Base-by-base conservation (phyloP, 345 rosid species). In the Raphanus sativus region DNA sequence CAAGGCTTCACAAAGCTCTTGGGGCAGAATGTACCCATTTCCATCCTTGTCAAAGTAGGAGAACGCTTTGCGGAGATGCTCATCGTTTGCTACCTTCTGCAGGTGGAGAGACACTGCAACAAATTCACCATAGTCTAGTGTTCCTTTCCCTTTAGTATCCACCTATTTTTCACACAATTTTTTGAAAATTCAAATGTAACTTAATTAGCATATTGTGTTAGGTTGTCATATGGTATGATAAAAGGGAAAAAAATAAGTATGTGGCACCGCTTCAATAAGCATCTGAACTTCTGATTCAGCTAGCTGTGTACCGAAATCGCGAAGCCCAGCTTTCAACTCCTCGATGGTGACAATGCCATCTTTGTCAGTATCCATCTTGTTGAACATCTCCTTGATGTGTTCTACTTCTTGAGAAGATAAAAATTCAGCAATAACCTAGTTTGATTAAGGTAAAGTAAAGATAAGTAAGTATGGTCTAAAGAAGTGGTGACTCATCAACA, bases 221-320 rank as follows among this genome's bases (percentile, higher is more conserved):
- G 6, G n/a, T 21, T 12, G 54, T 13, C 54, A 45, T 45, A 45
- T 12, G 54, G 62, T 34, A 7, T 21, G 21, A 21, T 21, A 21
- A 21, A 21, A 21, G 21, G 21, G 21, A 1, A 21, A 21, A 21
- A 21, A n/a, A n/a, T n/a, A n/a, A n/a, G n/a, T 21, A 73, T 32
- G 82, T 94, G 89, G 89, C 80, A 96, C 99, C 85, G 99, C 94
- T 89, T 96, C 98, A 68, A 91, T 85, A 77, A 96, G 92, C 97
- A 86, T 90, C 87, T 96, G 98, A 86, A 86, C 87, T 79, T 96
- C 99, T 69, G 97, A 83, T 80, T 96, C 99, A 2, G 87, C 92
- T 82, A 96, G 98, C 82, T 93, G 93, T 52, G 97, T 87, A 62
- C 89, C 82, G 80, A 86, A 86, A 83, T 82, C 86, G 29, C 74